Evolutionary conservation across 371 early-diverging fungal species (phyloP), one percentile per base, ranked within the genome.

Genomic region (Actinomucor elegans): DNA sequence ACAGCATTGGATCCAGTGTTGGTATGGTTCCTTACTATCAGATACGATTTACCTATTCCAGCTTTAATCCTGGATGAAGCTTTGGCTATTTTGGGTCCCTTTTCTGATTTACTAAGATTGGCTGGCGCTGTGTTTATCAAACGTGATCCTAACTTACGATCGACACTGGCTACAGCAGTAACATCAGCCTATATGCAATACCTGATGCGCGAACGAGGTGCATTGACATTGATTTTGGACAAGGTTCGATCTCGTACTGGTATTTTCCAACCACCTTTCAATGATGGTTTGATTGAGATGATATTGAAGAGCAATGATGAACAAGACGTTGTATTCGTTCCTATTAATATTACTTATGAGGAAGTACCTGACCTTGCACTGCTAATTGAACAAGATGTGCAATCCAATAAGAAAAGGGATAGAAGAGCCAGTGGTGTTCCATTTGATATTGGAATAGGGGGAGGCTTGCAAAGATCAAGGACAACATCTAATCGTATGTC

Each of bases 21-120:
- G 10, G 59, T 69, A 4, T 69, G 69, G 69, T 69, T 58, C 35
- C 34, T 69, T 23, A 45, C 59, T 14, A 58, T 69, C 28, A 48
- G 65, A n/a, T 69, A 69, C 21, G 45, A 61, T 8, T 29, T 69
- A 18, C 69, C 69, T 10, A 59, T 69, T 29, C 69, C 69, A 14
- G 57, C 59, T 0, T 29, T 69, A 0, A 33, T 61, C 3, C 20
- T 61, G 2, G 69, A 69, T 37, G 69, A 69, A 42, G 69, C 69
- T 0, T 44, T 68, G 18, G 64, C 64, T 7, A 57, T 64, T 24
- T 21, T 65, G 1, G 69, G 69, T 3, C 69, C 69, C 0, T 52
- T 69, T 29, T 60, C 66, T 10, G 69, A 69, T 28, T 28, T 69
- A 1, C 34, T 69, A 3, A 45, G 69, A 26, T 44, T 69, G 20